A percentile compares a stretch with the other conserved stretches of the same genome.
These are phyloP conservation scores for Phytophthora kernoviae DNA, from an alignment of 352 stramenopile species.

Conservation along the genomic window DNA sequence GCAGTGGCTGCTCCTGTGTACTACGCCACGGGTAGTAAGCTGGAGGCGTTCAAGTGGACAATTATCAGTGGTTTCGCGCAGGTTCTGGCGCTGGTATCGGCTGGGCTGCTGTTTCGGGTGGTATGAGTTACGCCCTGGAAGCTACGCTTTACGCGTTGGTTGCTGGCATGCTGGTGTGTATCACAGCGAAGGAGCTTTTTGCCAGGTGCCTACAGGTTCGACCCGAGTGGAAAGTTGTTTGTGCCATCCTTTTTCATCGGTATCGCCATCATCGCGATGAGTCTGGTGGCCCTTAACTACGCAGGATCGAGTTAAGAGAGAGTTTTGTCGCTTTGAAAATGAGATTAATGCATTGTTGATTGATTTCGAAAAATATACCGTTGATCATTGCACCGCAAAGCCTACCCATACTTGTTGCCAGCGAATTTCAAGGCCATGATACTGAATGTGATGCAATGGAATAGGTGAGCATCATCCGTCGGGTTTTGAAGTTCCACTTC, in stretches of 20 bases:
- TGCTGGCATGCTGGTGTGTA: constrained; percentile 93
- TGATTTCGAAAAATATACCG: too few relatives aligned
- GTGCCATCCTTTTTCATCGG: constrained; percentile 83
- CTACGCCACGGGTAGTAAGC: constrained; percentile 93
- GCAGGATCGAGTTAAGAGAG: constrained; percentile 13
- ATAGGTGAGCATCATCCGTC: constrained; percentile 76
- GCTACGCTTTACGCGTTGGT: constrained; percentile 92
- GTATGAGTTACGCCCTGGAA: constrained; percentile 69
- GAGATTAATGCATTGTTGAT: too few relatives aligned
- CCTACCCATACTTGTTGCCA: too few relatives aligned
- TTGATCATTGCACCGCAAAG: too few relatives aligned
- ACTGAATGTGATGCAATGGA: constrained; percentile 90
- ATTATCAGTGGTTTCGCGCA: constrained; percentile 90
- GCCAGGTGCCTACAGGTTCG: constrained; percentile 88
- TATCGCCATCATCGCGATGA: constrained; percentile 87
- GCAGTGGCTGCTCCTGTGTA: constrained; percentile 96
- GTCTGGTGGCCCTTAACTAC: constrained; percentile 44
- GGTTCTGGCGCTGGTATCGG: constrained; percentile 86
- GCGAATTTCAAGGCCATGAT: constrained; percentile 86
- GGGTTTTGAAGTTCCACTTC: constrained; percentile 86
- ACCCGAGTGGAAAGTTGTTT: constrained; percentile 83
- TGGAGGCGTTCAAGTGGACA: constrained; percentile 93
- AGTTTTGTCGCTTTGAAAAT: background rate
- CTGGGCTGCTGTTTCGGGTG: constrained; percentile 55
- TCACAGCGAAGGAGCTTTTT: constrained; percentile 91